Percentiles rank a stretch among this genome's conserved stretches.
Evolutionary conservation across 345 rosid species (phyloP).

Genomic region (Brassica nigra): DNA sequence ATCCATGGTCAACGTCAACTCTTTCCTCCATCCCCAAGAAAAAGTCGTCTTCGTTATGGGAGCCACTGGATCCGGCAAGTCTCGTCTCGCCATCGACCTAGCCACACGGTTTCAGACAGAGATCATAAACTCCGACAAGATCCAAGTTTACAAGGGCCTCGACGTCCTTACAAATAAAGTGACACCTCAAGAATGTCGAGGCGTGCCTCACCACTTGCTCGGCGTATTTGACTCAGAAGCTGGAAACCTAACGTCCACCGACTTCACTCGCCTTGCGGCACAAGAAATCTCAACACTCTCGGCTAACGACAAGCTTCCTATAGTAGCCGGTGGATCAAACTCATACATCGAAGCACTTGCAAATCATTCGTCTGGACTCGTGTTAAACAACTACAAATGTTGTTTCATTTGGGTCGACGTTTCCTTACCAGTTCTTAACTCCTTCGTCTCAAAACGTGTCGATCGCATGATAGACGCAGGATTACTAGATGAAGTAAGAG

Average conservation of each 20-base stretch:
- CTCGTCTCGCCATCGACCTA: constrained; percentile 47
- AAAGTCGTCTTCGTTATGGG: constrained; percentile 51
- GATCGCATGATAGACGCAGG: constrained; percentile 51
- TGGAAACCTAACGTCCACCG: constrained; percentile 30
- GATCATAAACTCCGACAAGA: constrained; percentile 50
- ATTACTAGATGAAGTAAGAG: constrained; percentile 41
- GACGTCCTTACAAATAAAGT: constrained; percentile 46
- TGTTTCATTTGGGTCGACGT: constrained; percentile 56
- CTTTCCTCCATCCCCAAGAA: constrained; percentile 37
- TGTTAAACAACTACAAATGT: constrained; percentile 37
- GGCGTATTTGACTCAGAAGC: constrained; percentile 34
- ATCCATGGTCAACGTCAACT: constrained; percentile 38
- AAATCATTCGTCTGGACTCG: constrained; percentile 7
- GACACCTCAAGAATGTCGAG: constrained; percentile 34
- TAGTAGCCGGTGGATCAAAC: constrained; percentile 55
- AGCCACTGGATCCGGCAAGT: constrained; percentile 46
- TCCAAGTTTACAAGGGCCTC: constrained; percentile 48
- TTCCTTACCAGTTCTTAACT: constrained; percentile 38
- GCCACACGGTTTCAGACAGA: constrained; percentile 42
- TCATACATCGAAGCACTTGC: constrained; percentile 45
- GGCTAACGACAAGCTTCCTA: constrained; percentile 37
- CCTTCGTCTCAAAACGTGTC: constrained; percentile 37
- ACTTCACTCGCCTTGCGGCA: constrained; percentile 28
- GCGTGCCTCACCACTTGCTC: constrained; percentile 47
- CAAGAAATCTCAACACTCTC: constrained; percentile 30